Evolutionary conservation across 345 rosid species (phyloP), one percentile per base, ranked within the genome.

Genomic region (Turritis glabra): DNA sequence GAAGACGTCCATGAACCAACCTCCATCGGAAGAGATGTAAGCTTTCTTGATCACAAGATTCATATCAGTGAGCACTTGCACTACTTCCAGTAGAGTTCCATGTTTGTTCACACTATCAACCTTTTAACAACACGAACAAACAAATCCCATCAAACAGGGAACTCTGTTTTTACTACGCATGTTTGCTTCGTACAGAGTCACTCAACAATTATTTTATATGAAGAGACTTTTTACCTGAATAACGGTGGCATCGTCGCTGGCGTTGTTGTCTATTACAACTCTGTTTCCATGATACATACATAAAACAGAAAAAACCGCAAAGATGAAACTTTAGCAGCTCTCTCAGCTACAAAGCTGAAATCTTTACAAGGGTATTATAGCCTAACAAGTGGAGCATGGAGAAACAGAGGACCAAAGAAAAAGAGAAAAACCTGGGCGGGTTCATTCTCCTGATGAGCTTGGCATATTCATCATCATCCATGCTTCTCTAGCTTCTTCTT

Each of bases 1-100:
- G 82, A 93, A 93, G 73, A 93, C 98, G 73, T 93, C 92, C 98
- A 93, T 93, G 75, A 93, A 90, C 98, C 98, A 93, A 57, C 89
- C 97, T 0, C 91, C 92, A 84, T 93, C 97, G 66, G 92, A 93
- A 11, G 97, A 86, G 71, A 93, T 89, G 74, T 93, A 82, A 7
- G 98, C 98, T 80, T 93, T 93, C 14, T 75, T 93, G 54, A 93
- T 93, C 23, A 84, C 79, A 71, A 93, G 94, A 70, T 93, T 83
- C 92, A 88, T 81, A 77, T 91, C 96, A 26, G 86, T 88, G 53
- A 93, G 94, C 68, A 88, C 97, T 82, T 93, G 97, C 51, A 91
- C 83, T 62, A 91, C 98, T 82, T 93, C 89, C 40, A 93, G 88
- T 15, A 93, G 92, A 69, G 89, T 88, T 55, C 96, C 98, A 61